phyloP scores from a whole-genome alignment of 345 rosid genomes.

The Diplotaxis tenuifolia region DNA sequence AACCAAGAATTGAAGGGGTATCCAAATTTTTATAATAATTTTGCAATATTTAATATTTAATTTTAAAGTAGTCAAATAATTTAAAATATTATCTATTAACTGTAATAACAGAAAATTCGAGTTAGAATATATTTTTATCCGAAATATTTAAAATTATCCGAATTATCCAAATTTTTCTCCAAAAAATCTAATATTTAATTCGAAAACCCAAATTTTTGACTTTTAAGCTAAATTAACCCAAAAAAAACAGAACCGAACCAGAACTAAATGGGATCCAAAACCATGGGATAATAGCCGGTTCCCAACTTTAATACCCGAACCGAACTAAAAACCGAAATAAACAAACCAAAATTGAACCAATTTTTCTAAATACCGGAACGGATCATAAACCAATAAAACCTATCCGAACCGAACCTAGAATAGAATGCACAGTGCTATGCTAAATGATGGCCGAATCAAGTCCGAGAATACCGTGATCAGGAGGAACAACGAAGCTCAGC shows the following conservation, averaged over 20 bases:
- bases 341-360: background rate
- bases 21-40: background rate
- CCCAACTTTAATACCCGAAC: background rate
- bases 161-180: background rate
- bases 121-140: background rate
- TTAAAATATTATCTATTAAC: background rate
- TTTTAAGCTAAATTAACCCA: background rate
- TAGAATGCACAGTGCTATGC: background rate
- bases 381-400: background rate
- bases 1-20: background rate
- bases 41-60: background rate
- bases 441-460: background rate
- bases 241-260: too few relatives aligned
- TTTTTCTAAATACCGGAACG: background rate
- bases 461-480: conserved; percentile 71
- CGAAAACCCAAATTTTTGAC: background rate
- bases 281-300: background rate
- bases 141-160: background rate
- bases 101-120: background rate
- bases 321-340: background rate
- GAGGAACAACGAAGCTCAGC: conserved; percentile 90
- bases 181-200: too few relatives aligned
- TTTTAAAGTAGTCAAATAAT: background rate
- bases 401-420: background rate
- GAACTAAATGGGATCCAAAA: too few relatives aligned